Percentiles rank a stretch among this genome's conserved stretches.
phyloP scores from a whole-genome alignment of 2,329 filamentous ascomycete species.

The Monilinia fructigena region DNA sequence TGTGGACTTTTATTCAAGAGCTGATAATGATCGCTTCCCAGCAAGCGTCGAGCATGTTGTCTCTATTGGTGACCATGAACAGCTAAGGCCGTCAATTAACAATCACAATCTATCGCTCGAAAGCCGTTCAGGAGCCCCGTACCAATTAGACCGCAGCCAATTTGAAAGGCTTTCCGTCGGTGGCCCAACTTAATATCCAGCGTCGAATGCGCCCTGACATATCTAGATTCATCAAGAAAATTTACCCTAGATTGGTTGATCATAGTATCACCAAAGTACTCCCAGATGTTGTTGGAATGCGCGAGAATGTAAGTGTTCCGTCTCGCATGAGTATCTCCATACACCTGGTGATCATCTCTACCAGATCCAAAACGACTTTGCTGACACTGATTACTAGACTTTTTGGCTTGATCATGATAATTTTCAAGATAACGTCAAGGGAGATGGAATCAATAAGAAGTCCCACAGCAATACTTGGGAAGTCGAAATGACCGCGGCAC shows the following conservation, averaged over 20 bases:
- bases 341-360: background rate
- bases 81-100: conserved; percentile 43
- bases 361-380: background rate
- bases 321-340: background rate
- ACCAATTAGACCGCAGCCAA: conserved; percentile 35
- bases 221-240: conserved; percentile 32
- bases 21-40: conserved; percentile 18
- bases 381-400: conserved; percentile 9
- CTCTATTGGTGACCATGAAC: conserved; percentile 47
- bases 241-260: conserved; percentile 35
- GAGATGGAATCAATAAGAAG: conserved; percentile 2
- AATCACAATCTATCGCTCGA: conserved; percentile 39
- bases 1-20: background rate
- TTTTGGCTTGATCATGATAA: conserved; percentile 37
- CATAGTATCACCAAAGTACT: conserved; percentile 27
- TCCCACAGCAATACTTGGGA: conserved; percentile 54
- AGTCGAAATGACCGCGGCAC: conserved; percentile 58
- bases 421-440: conserved; percentile 27
- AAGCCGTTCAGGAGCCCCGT: conserved; percentile 28
- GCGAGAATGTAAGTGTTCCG: conserved; percentile 25
- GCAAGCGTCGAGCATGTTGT: conserved; percentile 45
- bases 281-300: conserved; percentile 36
- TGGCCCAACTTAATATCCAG: conserved; percentile 34
- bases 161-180: conserved; percentile 36
- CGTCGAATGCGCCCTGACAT: conserved; percentile 38